phyloP scores from a whole-genome alignment of 176 grass and related monocot genomes.

The Cenchrus purpureus region DNA sequence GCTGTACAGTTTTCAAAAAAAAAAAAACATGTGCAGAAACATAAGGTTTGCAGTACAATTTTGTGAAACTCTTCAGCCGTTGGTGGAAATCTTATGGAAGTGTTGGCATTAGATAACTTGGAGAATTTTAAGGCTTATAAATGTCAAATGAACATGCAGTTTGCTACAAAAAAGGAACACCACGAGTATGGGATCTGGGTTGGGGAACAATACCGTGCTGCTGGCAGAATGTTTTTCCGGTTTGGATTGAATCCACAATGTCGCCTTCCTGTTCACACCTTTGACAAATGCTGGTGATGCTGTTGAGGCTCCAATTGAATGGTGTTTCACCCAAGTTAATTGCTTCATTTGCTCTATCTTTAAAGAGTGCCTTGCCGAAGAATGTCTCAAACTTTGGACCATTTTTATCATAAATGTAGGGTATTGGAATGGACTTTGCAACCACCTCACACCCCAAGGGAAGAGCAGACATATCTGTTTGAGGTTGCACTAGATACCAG shows the following conservation, averaged over 20 bases:
- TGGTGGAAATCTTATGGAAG: background rate
- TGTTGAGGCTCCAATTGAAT: slow-evolving; percentile 22
- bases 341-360: background rate
- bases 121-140: background rate
- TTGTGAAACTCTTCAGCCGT: background rate
- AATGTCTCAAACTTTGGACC: background rate
- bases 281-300: slow-evolving; percentile 30
- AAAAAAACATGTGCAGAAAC: background rate
- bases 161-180: background rate
- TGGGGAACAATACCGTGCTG: slow-evolving; percentile 4
- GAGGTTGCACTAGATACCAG: background rate
- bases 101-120: too few relatives aligned
- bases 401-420: background rate
- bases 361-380: background rate
- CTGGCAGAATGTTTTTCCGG: slow-evolving; percentile 46
- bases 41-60: background rate
- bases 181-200: background rate
- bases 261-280: slow-evolving; percentile 17
- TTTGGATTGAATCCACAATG: slow-evolving; percentile 41
- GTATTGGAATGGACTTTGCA: slow-evolving; percentile 4
- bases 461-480: slow-evolving; percentile 34
- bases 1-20: too few relatives aligned
- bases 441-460: slow-evolving; percentile 39
- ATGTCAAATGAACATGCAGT: background rate
- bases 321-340: slow-evolving; percentile 27